These are phyloP conservation scores for Capsicum pubescens DNA, from an alignment of 257 asterid species.

Conservation along the genomic window DNA sequence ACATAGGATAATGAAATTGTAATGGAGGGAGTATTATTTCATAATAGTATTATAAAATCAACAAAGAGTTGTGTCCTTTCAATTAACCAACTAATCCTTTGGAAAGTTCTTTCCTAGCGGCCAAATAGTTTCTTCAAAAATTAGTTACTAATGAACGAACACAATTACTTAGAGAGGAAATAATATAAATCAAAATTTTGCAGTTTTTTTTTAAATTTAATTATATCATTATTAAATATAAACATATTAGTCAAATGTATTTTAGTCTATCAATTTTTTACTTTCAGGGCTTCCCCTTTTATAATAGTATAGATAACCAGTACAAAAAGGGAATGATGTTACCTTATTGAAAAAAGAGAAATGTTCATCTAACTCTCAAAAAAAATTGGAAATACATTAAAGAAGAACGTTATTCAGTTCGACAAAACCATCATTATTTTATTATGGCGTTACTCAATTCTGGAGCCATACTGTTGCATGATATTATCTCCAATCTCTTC, in stretches of 20 bases:
- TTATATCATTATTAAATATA: neutral
- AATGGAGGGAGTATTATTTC: no score
- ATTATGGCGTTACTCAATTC: neutral
- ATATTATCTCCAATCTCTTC: conserved; percentile 4
- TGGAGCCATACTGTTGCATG: conserved; percentile 22
- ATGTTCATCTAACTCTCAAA: conserved; percentile 15
- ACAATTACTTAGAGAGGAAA: neutral
- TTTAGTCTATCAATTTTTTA: neutral
- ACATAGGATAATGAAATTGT: no score
- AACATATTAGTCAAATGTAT: conserved; percentile 10
- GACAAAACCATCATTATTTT: conserved; percentile 2
- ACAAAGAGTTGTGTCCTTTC: neutral
- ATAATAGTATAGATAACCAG: neutral
- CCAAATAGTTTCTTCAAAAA: neutral
- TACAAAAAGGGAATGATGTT: neutral
- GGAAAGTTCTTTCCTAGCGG: neutral
- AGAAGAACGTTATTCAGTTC: neutral
- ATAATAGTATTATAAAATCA: no score
- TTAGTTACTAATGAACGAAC: neutral
- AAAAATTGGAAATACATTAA: neutral
- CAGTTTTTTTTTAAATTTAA: neutral
- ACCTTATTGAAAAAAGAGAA: neutral
- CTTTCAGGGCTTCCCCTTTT: conserved; percentile 10
- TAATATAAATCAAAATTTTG: neutral
- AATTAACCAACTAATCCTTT: neutral